Evolutionary conservation across 2,329 filamentous ascomycete species (phyloP), one percentile per base, ranked within the genome.

Genomic region (Aspergillus hortae): DNA sequence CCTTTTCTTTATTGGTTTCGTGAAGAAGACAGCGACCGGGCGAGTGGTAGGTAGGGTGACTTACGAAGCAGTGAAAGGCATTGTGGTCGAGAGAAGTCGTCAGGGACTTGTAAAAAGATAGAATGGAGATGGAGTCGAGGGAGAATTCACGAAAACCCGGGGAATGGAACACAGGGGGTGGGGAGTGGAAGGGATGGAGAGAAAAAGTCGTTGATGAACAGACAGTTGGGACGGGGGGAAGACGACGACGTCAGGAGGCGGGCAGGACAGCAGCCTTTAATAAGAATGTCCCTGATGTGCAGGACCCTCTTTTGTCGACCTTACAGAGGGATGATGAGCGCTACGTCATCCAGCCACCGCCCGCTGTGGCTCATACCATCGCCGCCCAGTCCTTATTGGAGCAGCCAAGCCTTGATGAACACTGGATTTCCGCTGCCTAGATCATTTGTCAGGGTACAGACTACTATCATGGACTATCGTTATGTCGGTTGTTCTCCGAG

Each of bases 61-160:
- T 75, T 72, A 77, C 74, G 74, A 77, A 57, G 74, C 74, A 60
- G 74, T 76, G 70, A 76, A 75, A 72, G 74, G 68, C 74, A 77
- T 85, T 66, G 48, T 58, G 61, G 53, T 17, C 25, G 33, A 46
- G 35, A 38, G 44, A 42, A 17, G 47, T 43, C 49, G 32, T 23
- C 23, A 49, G 36, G 40, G 46, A 41, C 42, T 46, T 41, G 15
- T 17, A 33, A 27, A 45, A n/a, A 30, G 27, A 11, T 30, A 10
- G 27, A 30, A 30, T 30, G 27, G 27, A 30, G 9, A 30, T 30
- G 10, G 27, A 30, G 27, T 30, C 27, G 10, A 30, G 10, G 7
- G 7, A 30, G 23, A 30, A 10, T 30, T 10, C 27, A 30, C 27
- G 27, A 30, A 38, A 38, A 7, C 9, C 12, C 11, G 15, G 15